Evolutionary conservation across 2,329 filamentous ascomycete species (phyloP).

Genomic region (Rutstroemia sp.): DNA sequence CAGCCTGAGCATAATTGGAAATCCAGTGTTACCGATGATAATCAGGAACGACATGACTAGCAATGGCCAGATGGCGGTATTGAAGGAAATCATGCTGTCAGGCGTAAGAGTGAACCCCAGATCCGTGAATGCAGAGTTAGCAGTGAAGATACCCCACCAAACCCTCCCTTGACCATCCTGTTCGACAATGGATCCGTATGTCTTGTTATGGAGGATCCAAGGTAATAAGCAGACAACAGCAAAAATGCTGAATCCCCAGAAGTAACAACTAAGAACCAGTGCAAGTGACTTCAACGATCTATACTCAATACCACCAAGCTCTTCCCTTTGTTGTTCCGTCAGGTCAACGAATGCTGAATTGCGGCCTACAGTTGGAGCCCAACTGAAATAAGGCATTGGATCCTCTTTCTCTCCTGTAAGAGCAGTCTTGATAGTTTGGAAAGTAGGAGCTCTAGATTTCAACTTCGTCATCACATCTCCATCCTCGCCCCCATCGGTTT

Average conservation of each 20-base stretch:
- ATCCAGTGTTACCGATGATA: constrained; percentile 90
- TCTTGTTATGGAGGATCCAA: constrained; percentile 63
- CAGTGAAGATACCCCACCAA: constrained; percentile 92
- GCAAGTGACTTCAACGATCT: constrained; percentile 82
- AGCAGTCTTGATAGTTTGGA: constrained; percentile 47
- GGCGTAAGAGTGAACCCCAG: constrained; percentile 88
- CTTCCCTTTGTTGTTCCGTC: constrained; percentile 84
- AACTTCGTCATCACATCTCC: constrained; percentile 8
- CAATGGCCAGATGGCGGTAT: constrained; percentile 66
- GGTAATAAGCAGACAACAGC: constrained; percentile 67
- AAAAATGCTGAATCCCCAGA: constrained; percentile 72
- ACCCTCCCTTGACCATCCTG: constrained; percentile 53
- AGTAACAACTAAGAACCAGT: constrained; percentile 71
- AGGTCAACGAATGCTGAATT: constrained; percentile 90
- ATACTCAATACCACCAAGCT: constrained; percentile 94
- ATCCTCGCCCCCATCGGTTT: constrained; percentile 26
- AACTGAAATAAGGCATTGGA: constrained; percentile 81
- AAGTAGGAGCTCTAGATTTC: constrained; percentile 35
- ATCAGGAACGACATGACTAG: constrained; percentile 79
- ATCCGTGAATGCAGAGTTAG: constrained; percentile 87
- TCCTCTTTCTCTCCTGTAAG: constrained; percentile 40
- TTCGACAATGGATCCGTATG: constrained; percentile 60
- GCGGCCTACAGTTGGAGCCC: constrained; percentile 82
- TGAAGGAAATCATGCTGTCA: constrained; percentile 89
- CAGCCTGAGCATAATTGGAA: constrained; percentile 89